phyloP scores from a whole-genome alignment of 192 early-diverging fungal species.

The Podochytrium sp. region DNA sequence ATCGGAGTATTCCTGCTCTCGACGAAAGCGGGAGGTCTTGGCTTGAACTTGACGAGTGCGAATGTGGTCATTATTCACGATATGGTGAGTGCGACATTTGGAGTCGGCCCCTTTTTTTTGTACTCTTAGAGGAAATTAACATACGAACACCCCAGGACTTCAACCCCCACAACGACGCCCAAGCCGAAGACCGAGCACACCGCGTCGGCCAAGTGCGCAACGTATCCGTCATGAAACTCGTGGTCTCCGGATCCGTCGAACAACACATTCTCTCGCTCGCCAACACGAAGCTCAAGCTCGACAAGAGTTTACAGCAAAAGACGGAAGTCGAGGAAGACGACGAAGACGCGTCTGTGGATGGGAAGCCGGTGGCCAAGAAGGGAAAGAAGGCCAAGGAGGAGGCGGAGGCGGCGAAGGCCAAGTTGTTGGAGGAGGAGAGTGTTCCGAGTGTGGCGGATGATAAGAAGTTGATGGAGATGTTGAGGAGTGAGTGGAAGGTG shows the following conservation, averaged over 20 bases:
- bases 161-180: conserved; percentile 77
- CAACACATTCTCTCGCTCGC: conserved; percentile 66
- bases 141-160: conserved; percentile 66
- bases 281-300: conserved; percentile 65
- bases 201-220: conserved; percentile 84
- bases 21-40: conserved; percentile 96
- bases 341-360: conserved; percentile 4
- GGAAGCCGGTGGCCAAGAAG: background rate
- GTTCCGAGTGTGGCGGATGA: conserved; percentile 11
- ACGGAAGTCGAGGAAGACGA: background rate
- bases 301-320: conserved; percentile 46
- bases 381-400: background rate
- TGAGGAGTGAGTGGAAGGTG: conserved; percentile 24
- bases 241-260: conserved; percentile 73
- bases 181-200: conserved; percentile 83
- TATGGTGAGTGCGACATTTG: conserved; percentile 28
- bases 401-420: background rate
- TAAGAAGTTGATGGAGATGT: conserved; percentile 27
- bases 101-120: background rate
- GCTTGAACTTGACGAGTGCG: conserved; percentile 93
- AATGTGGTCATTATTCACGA: conserved; percentile 94
- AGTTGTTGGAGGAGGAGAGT: background rate
- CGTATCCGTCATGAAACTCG: conserved; percentile 75
- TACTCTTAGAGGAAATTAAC: background rate
- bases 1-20: conserved; percentile 82